Evolutionary conservation across 164 flowering plant species (phyloP), one percentile per base, ranked within the genome.

Genomic region (Dillenia suffruticosa): DNA sequence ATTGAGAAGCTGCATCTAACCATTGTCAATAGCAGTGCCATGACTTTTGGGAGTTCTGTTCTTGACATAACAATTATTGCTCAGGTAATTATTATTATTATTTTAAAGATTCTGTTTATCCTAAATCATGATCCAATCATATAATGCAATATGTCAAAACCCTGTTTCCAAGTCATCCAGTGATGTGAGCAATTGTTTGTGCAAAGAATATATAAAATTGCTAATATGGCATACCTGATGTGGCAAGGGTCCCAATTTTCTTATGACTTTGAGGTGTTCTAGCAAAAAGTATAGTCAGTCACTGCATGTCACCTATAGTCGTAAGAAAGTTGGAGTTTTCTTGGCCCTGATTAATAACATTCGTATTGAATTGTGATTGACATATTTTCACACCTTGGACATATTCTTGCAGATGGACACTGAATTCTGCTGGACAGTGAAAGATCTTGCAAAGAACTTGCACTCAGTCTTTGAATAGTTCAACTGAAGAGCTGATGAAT

Each of bases 51-150:
- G 8, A 68, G 53, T 44, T 82, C 78, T 12, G 72, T 84, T 62
- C 76, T 91, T 26, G 91, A 82, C 69, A 65, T 91, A 3, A 88
- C 90, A 10, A 66, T 95, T 26, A 63, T 83, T 54, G 96, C 99
- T 54, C 77, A 80, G 90, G 97, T 94, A 75, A 70, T 12, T 50
- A 12, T 15, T 44, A 13, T 19, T 12, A 10, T 8, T 64, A 51
- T 51, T 51, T 16, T 44, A 9, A 32, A 32, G 40, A 32, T 32
- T 4, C 40, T 0, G 40, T 51, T 6, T 40, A 64, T 54, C 44
- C 12, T 63, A 54, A 45, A 53, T 58, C 53, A 26, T 49, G 12
- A 5, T 47, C n/a, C 12, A 60, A 13, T 26, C 51, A 24, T 48
- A 11, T 2, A 22, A 47, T 32, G 40, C 40, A 32, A 32, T 32